Evolutionary conservation across 1,139 yeast genomes (phyloP).

Genomic region (Geotrichum restrictum): DNA sequence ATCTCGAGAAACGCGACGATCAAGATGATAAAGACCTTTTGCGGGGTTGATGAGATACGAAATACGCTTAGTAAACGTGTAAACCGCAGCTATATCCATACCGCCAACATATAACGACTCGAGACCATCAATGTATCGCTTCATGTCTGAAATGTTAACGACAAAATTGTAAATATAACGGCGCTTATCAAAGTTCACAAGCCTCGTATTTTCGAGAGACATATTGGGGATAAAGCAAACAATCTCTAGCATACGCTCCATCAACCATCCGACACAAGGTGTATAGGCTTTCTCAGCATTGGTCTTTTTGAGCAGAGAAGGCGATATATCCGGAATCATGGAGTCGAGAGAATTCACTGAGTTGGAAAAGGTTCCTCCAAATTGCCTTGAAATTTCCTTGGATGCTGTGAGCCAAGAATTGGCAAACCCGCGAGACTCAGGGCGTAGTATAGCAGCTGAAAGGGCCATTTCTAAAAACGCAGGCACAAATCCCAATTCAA

Average conservation of each 20-base stretch:
- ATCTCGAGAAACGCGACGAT: constrained; percentile 38
- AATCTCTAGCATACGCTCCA: constrained; percentile 58
- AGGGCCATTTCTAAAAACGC: constrained; percentile 82
- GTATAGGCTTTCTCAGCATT: constrained; percentile 38
- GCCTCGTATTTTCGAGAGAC: constrained; percentile 53
- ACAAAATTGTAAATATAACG: constrained; percentile 56
- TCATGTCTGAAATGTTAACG: constrained; percentile 48
- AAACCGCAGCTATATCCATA: constrained; percentile 1
- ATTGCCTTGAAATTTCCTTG: constrained; percentile 35
- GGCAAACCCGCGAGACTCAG: constrained; percentile 70
- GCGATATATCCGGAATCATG: constrained; percentile 42
- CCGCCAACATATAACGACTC: constrained; percentile 13
- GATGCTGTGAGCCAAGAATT: constrained; percentile 63
- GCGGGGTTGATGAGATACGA: constrained; percentile 34
- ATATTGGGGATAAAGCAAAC: constrained; percentile 66
- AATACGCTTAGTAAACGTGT: constrained; percentile 23
- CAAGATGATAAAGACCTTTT: constrained; percentile 31
- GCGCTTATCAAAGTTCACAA: constrained; percentile 65
- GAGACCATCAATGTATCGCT: constrained; percentile 20
- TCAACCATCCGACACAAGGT: constrained; percentile 83
- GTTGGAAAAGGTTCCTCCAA: constrained; percentile 17
- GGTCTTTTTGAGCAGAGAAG: constrained; percentile 12
- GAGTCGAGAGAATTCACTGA: constrained; percentile 25
- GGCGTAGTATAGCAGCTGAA: constrained; percentile 68
- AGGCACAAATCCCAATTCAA: constrained; percentile 50